These are phyloP conservation scores for Sinapis alba DNA, from an alignment of 441 rosid species.

Conservation along the genomic window DNA sequence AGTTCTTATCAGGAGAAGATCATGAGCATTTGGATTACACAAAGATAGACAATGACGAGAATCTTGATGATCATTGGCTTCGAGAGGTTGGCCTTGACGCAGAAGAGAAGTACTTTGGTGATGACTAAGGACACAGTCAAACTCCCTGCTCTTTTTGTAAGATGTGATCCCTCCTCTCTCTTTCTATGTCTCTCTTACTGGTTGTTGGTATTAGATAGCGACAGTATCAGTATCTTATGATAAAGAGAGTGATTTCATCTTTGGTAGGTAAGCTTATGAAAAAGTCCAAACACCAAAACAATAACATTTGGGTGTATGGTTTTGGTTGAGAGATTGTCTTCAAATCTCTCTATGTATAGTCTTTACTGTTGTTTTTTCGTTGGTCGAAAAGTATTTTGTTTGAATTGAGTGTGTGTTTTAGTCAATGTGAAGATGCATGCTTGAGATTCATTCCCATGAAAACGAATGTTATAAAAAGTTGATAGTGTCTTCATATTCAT, in stretches of 20 bases:
- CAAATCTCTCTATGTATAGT: background rate
- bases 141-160: slow-evolving; percentile 7
- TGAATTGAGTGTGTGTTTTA: background rate
- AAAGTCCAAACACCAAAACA: background rate
- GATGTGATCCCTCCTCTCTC: slow-evolving; percentile 3
- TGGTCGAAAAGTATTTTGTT: background rate
- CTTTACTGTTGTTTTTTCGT: background rate
- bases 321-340: background rate
- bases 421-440: background rate
- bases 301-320: background rate
- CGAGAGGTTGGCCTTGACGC: slow-evolving; percentile 79
- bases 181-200: background rate
- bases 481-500: background rate
- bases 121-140: slow-evolving; percentile 45
- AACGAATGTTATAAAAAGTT: no score
- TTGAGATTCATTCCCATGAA: background rate
- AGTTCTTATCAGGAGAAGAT: slow-evolving; percentile 89
- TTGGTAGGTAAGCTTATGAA: background rate
- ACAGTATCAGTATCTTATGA: background rate
- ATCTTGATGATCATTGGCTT: slow-evolving; percentile 94
- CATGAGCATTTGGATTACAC: slow-evolving; percentile 79
- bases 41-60: slow-evolving; percentile 79
- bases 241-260: slow-evolving; percentile 1
- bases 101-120: slow-evolving; percentile 86
- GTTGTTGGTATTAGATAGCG: background rate